Conservation (phyloP, 148 eudicot genomes). For the Pouteria glomerata region DNA sequence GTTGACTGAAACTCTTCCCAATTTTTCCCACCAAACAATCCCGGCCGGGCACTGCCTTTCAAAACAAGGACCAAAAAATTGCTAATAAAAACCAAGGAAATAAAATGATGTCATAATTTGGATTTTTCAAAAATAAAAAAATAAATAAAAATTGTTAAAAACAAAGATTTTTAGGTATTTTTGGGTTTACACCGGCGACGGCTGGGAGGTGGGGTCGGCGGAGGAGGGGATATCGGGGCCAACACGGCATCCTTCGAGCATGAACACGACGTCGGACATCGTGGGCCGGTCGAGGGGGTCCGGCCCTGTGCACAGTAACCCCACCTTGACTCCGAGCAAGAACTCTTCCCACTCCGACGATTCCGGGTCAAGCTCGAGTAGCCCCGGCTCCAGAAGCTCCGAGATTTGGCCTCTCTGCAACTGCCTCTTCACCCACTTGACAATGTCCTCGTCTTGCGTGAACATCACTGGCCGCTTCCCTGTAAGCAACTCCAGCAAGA, state of each 20-base stretch:
- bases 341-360: conserved; percentile 79
- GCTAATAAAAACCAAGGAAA: neutral
- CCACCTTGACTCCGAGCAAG: conserved; percentile 69
- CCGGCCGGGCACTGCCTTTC: neutral
- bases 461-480: conserved; percentile 67
- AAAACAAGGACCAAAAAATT: neutral
- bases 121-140: neutral
- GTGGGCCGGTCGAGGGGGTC: conserved; percentile 35
- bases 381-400: conserved; percentile 54
- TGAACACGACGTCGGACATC: conserved; percentile 21
- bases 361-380: conserved; percentile 66
- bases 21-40: neutral
- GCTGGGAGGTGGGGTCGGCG: conserved; percentile 17
- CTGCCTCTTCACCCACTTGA: conserved; percentile 64
- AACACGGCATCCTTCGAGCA: conserved; percentile 28
- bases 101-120: neutral
- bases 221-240: conserved; percentile 20
- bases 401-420: conserved; percentile 59
- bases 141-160: neutral
- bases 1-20: no score
- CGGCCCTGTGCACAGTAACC: conserved; percentile 50
- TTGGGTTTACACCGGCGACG: conserved; percentile 25
- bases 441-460: conserved; percentile 55
- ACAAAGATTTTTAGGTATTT: neutral
- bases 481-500: conserved; percentile 54